phyloP scores from a whole-genome alignment of 2,329 filamentous ascomycete species.

The Monosporascus sp. region DNA sequence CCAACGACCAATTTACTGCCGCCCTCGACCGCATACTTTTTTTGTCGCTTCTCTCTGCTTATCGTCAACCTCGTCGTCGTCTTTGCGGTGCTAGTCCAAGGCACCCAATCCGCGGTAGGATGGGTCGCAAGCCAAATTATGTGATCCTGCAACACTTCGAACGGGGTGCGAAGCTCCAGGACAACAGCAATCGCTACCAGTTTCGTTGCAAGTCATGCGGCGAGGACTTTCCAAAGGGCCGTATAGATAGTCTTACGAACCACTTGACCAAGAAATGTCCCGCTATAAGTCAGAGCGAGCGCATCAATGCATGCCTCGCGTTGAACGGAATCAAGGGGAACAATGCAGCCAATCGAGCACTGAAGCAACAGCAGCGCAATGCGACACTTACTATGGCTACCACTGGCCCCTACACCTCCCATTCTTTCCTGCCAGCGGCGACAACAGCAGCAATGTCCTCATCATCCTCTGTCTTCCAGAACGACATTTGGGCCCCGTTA shows the following conservation, averaged over 20 bases:
- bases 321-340: constrained; percentile 64
- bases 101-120: constrained; percentile 31
- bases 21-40: neutral
- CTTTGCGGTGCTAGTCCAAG: constrained; percentile 8
- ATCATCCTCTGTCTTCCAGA: constrained; percentile 35
- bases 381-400: constrained; percentile 7
- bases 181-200: constrained; percentile 86
- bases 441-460: constrained; percentile 15
- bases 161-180: constrained; percentile 77
- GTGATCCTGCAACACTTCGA: constrained; percentile 86
- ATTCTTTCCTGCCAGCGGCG: constrained; percentile 1
- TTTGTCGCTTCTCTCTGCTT: constrained; percentile 1
- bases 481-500: constrained; percentile 69
- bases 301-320: constrained; percentile 68
- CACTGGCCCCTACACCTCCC: constrained; percentile 3
- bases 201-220: constrained; percentile 87
- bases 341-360: constrained; percentile 6
- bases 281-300: constrained; percentile 67
- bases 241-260: constrained; percentile 73
- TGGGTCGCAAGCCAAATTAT: constrained; percentile 80
- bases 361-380: constrained; percentile 1
- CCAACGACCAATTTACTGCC: neutral
- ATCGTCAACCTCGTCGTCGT: constrained; percentile 5
- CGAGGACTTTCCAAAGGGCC: constrained; percentile 84
- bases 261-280: constrained; percentile 87